Base-by-base conservation (phyloP, 257 asterid species). In the Solanum arcanum region DNA sequence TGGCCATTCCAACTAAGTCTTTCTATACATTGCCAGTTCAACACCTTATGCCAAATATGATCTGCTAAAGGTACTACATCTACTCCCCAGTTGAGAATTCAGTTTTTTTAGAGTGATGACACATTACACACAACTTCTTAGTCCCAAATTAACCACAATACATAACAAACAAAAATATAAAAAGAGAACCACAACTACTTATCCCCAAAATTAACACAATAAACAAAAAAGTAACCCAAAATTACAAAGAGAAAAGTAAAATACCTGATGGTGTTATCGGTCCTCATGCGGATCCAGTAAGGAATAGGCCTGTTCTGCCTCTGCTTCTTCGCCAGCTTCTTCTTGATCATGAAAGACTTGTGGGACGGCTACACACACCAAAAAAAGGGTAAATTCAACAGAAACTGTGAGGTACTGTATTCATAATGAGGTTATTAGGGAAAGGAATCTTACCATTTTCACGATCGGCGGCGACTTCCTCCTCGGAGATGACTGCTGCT, bases 301-400 rank as follows among this genome's bases (percentile, higher is more conserved):
- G 91, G 91, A 69, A 89, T 89, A 20, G 91, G 90, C 83, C 91
- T 84, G 44, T 89, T 89, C 88, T 89, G 91, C 90, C 90, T 89
- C 78, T 89, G 88, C 88, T 89, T 89, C 91, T 89, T 89, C 15
- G 91, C 91, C 47, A 89, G 73, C 86, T 89, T 89, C 89, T 89
- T 89, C 91, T 89, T 89, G 85, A 89, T 89, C 90, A 85, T 89
- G 81, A 89, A 89, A 37, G 87, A 80, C 89, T 89, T 89, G 88
- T 87, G 91, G 11, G 90, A 89, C 52, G 91, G 91, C 91, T 89
- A 49, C 41, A 73, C 60, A 47, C 66, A 88, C 70, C 20, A 16
- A 56, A 80, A 77, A 6, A 23, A 18, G 21, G 29, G 35, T 27
- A 60, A 60, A 9, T 25, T 68, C 14, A 49, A 21, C 39, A 7